These are phyloP conservation scores for Exobasidium cylindrosporum DNA, from an alignment of 1,284 basidiomycete genomes.

Conservation along the genomic window DNA sequence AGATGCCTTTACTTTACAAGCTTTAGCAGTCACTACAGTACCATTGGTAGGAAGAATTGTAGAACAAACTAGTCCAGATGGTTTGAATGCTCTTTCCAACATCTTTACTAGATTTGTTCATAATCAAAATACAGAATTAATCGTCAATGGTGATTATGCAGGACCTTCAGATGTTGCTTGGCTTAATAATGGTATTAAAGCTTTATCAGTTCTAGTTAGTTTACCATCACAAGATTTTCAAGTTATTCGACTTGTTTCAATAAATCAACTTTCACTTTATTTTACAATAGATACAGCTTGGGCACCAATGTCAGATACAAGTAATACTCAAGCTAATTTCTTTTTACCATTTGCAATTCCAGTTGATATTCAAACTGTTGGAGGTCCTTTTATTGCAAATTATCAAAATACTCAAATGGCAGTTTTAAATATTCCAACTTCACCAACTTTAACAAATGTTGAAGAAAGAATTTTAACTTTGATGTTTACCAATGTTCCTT, in stretches of 20 bases:
- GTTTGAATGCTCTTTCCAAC: conserved; percentile 64
- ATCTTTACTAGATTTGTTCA: conserved; percentile 74
- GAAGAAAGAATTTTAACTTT: conserved; percentile 66
- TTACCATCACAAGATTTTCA: conserved; percentile 68
- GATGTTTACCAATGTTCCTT: conserved; percentile 65
- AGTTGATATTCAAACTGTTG: conserved; percentile 66
- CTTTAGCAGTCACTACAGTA: conserved; percentile 63
- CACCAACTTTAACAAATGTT: conserved; percentile 66
- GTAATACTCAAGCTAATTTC: conserved; percentile 66
- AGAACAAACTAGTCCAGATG: conserved; percentile 62
- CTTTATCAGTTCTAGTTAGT: conserved; percentile 64
- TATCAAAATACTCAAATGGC: conserved; percentile 65
- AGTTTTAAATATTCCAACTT: conserved; percentile 63
- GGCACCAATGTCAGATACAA: conserved; percentile 64
- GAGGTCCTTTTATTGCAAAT: conserved; percentile 66
- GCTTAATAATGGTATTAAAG: conserved; percentile 72
- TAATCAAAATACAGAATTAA: conserved; percentile 66
- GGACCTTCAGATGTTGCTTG: conserved; percentile 67
- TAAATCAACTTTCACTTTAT: conserved; percentile 66
- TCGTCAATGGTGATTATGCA: conserved; percentile 66
- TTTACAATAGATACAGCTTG: conserved; percentile 63
- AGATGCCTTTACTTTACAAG: conserved; percentile 62
- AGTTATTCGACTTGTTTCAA: conserved; percentile 67
- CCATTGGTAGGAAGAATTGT: conserved; percentile 67
- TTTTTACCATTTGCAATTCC: conserved; percentile 71